Evolutionary conservation across 345 rosid genomes (phyloP), one percentile per base, ranked within the genome.

Genomic region (Arabis hirsuta): DNA sequence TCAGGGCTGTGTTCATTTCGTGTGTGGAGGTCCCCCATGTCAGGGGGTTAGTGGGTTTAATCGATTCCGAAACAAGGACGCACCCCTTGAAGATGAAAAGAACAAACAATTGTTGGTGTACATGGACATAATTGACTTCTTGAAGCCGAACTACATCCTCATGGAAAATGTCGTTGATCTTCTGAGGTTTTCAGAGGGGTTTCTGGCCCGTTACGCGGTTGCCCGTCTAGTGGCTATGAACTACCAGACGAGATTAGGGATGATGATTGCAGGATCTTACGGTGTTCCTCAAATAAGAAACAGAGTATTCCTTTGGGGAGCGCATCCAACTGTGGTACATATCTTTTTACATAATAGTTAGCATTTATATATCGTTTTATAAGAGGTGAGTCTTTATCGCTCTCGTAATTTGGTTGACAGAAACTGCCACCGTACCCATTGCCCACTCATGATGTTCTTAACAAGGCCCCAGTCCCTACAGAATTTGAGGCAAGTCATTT

Each of bases 141-240:
- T 85, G 43, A 81, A 79, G 73, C 86, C 86, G 20, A 81, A 72
- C 1, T 82, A 82, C 55, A 81, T 81, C 9, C 78, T 85, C 9
- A 85, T 82, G 89, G 89, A 85, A 54, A 85, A 85, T 46, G 89
- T 82, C 0, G 84, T 83, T 0, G 86, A 82, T 26, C 73, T 85
- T 20, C 38, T 83, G 7, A 82, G 24, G 67, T 85, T 85, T 56
- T 78, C 82, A 0, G 27, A 70, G 0, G 86, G 85, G 6, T 70
- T 53, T 47, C 42, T 78, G 7, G 83, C 66, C 5, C 82, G 86
- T 13, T 78, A 64, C 60, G 89, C 85, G 9, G 51, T 81, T 4
- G 84, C 83, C 7, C 76, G 84, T 6, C 82, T 85, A 9, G 82
- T 83, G 34, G 54, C 78, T 2, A 76, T 82, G 85, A 71, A 79